These are phyloP conservation scores for Melocanna baccifera DNA, from an alignment of 176 grass and related monocot species.

Conservation along the genomic window DNA sequence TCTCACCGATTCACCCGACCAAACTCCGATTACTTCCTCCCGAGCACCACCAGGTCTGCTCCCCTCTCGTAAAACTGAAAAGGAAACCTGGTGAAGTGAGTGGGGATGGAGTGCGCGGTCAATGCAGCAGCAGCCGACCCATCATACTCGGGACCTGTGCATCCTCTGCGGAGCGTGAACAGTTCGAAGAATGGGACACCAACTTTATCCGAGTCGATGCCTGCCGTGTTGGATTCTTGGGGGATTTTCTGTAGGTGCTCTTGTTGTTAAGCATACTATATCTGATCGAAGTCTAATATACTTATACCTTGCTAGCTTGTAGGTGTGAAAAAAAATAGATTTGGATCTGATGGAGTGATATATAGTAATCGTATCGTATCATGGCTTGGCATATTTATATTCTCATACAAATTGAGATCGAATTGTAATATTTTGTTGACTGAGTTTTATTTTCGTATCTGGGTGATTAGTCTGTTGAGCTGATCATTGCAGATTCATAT, in stretches of 20 bases:
- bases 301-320: background rate
- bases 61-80: conserved; percentile 2
- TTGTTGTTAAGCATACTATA: background rate
- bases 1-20: no score
- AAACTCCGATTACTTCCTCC: no score
- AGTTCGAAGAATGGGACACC: background rate
- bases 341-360: background rate
- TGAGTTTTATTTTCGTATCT: no score
- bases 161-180: background rate
- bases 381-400: background rate
- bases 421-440: no score
- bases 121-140: background rate
- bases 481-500: no score
- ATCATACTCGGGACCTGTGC: background rate
- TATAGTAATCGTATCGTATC: no score
- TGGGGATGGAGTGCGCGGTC: background rate
- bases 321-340: background rate
- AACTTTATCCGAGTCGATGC: background rate
- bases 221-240: background rate
- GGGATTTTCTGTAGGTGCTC: background rate
- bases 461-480: no score
- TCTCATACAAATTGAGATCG: no score
- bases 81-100: background rate
- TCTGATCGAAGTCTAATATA: no score
- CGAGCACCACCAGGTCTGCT: no score